Evolutionary conservation across 1,139 yeast genomes (phyloP).

Genomic region (Protomyces gravidus): DNA sequence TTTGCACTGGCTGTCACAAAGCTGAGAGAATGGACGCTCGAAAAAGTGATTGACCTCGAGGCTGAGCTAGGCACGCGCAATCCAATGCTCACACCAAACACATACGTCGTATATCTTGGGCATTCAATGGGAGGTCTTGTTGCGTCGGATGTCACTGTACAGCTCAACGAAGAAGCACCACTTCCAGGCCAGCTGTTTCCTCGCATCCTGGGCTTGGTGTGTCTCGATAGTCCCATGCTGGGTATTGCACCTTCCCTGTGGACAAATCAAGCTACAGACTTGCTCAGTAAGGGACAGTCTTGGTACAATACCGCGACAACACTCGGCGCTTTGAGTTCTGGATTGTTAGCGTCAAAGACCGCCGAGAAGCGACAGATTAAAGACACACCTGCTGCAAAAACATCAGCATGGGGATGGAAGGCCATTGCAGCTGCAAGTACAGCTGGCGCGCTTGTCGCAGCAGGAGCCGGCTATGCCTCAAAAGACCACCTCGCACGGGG

Average conservation of each 20-base stretch:
- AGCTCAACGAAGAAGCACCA: slow-evolving; percentile 29
- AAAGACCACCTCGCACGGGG: slow-evolving; percentile 31
- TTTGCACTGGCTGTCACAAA: slow-evolving; percentile 30
- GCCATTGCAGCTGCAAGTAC: slow-evolving; percentile 33
- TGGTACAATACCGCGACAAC: slow-evolving; percentile 31
- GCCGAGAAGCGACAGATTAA: slow-evolving; percentile 1
- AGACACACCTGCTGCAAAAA: not conserved
- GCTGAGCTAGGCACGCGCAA: slow-evolving; percentile 29
- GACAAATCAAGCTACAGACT: slow-evolving; percentile 29
- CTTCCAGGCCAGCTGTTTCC: slow-evolving; percentile 30
- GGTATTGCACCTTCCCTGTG: slow-evolving; percentile 30
- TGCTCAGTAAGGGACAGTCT: slow-evolving; percentile 25
- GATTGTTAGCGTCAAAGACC: slow-evolving; percentile 30
- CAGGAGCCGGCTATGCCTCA: slow-evolving; percentile 33
- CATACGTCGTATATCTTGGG: slow-evolving; percentile 32
- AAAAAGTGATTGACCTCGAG: slow-evolving; percentile 33
- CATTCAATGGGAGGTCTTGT: slow-evolving; percentile 35
- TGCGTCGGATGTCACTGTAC: slow-evolving; percentile 30
- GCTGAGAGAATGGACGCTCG: slow-evolving; percentile 29
- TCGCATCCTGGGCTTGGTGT: slow-evolving; percentile 32
- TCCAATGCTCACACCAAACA: slow-evolving; percentile 32
- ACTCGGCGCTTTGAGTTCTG: slow-evolving; percentile 32
- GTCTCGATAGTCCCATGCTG: slow-evolving; percentile 29
- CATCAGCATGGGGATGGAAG: slow-evolving; percentile 31
- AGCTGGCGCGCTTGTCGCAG: slow-evolving; percentile 33